Conservation (phyloP, 2,329 filamentous ascomycete genomes). For the Pseudomassariella vexata region DNA sequence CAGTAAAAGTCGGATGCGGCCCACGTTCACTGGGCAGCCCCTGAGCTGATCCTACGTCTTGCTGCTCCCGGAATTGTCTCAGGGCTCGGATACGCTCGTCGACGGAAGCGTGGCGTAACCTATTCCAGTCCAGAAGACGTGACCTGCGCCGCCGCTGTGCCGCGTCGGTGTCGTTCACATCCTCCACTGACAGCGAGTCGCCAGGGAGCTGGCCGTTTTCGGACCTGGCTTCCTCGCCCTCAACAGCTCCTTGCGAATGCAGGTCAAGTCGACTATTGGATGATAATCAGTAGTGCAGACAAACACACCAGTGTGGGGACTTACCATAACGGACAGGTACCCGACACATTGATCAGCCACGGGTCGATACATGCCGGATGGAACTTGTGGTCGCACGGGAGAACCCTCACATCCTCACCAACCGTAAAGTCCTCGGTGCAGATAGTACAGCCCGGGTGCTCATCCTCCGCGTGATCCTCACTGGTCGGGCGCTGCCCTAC, state of each 20-base stretch:
- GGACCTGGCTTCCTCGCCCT: too few species aligned
- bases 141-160: slow-evolving; percentile 39
- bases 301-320: slow-evolving; percentile 18
- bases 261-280: slow-evolving; percentile 50
- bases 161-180: slow-evolving; percentile 23
- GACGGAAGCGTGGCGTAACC: slow-evolving; percentile 51
- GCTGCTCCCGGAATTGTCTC: slow-evolving; percentile 40
- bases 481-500: slow-evolving; percentile 1
- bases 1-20: slow-evolving; percentile 38
- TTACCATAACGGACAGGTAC: slow-evolving; percentile 65
- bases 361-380: slow-evolving; percentile 64
- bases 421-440: slow-evolving; percentile 64
- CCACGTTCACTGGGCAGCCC: slow-evolving; percentile 28
- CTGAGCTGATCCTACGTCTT: slow-evolving; percentile 21
- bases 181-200: too few species aligned
- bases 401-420: slow-evolving; percentile 61
- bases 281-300: slow-evolving; percentile 6
- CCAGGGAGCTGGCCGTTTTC: too few species aligned
- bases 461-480: slow-evolving; percentile 19
- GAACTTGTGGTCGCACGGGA: slow-evolving; percentile 64
- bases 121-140: slow-evolving; percentile 50
- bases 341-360: slow-evolving; percentile 64
- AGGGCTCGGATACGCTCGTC: slow-evolving; percentile 59
- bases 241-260: slow-evolving; percentile 30
- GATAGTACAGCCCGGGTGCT: slow-evolving; percentile 56